These are phyloP conservation scores for Otatea glauca DNA, from an alignment of 176 grass and related monocot species.

Conservation along the genomic window DNA sequence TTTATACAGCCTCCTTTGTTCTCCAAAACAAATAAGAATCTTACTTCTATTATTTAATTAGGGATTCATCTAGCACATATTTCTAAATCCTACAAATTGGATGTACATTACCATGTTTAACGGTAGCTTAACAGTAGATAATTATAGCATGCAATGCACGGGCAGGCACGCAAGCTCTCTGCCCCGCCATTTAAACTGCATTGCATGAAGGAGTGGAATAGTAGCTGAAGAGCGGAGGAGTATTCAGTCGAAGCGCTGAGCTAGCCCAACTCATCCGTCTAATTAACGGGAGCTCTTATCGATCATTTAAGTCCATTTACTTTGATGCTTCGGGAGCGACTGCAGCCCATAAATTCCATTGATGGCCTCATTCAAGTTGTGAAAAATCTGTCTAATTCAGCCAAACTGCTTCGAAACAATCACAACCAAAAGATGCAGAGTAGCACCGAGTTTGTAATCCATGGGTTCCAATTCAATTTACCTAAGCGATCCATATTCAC, in stretches of 20 bases:
- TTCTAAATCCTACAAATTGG: too few species aligned
- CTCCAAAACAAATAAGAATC: too few species aligned
- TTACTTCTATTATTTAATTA: too few species aligned
- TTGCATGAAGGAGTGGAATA: not conserved
- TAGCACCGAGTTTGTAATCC: not conserved
- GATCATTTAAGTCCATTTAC: slow-evolving; percentile 63
- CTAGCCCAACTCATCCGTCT: not conserved
- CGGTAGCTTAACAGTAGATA: too few species aligned
- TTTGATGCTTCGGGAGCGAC: slow-evolving; percentile 64
- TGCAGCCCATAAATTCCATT: slow-evolving; percentile 70
- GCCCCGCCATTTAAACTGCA: slow-evolving; percentile 5
- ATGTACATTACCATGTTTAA: too few species aligned
- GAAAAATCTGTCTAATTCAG: slow-evolving; percentile 45
- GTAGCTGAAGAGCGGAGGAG: too few species aligned
- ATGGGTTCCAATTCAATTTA: not conserved
- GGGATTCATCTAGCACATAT: too few species aligned
- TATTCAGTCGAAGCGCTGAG: not conserved
- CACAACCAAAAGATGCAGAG: not conserved
- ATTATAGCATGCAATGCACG: slow-evolving; percentile 26
- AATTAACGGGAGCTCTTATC: slow-evolving; percentile 36
- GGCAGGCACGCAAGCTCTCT: not conserved
- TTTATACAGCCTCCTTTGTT: too few species aligned
- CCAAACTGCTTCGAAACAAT: slow-evolving; percentile 1
- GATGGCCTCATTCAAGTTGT: slow-evolving; percentile 69
- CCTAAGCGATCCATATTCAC: not conserved